Conservation (phyloP, 1,139 yeast genomes). For the Candida frijolesensis region DNA sequence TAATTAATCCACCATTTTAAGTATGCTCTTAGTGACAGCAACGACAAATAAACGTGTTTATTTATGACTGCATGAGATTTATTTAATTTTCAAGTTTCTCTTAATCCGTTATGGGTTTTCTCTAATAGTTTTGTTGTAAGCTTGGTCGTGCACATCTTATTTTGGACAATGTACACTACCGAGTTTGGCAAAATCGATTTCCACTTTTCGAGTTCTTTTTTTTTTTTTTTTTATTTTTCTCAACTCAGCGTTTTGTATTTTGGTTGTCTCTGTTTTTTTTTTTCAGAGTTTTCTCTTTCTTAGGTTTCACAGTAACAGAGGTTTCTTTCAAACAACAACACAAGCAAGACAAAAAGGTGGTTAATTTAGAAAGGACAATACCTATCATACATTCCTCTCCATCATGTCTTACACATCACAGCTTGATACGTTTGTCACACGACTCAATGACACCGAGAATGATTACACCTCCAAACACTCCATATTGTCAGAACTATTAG, state of each 20-base stretch:
- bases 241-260: not conserved
- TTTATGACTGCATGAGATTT: too few relatives aligned
- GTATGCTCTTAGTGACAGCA: too few relatives aligned
- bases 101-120: too few relatives aligned
- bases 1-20: not conserved
- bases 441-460: conserved; percentile 51
- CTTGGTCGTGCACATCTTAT: conserved; percentile 10
- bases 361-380: not conserved
- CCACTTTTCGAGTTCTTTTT: conserved; percentile 13
- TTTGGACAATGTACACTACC: conserved; percentile 4
- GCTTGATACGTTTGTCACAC: conserved; percentile 61
- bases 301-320: not conserved
- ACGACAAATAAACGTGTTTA: too few relatives aligned
- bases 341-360: not conserved
- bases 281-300: conserved; percentile 5
- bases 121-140: too few relatives aligned
- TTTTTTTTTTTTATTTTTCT: not conserved
- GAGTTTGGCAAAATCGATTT: conserved; percentile 8
- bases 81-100: too few relatives aligned
- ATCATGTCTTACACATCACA: conserved; percentile 51
- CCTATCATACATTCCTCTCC: not conserved
- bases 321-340: not conserved
- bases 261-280: conserved; percentile 1
- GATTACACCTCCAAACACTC: conserved; percentile 66
- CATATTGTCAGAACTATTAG: conserved; percentile 78